Evolutionary conservation across 2,329 filamentous ascomycete species (phyloP).

Genomic region (Arthrocladium fulminans): DNA sequence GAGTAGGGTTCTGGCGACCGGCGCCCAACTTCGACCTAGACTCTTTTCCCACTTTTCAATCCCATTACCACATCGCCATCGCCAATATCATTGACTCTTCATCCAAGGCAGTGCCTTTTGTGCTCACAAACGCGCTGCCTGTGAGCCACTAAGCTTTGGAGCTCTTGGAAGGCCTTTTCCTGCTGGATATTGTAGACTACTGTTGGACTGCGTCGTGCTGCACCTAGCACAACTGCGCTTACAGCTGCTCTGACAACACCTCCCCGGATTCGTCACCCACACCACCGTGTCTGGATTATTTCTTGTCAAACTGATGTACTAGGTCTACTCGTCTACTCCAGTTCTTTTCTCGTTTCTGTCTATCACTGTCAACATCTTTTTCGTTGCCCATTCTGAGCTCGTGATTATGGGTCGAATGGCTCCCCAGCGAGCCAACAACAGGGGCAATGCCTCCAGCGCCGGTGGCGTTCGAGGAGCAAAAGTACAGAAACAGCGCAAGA

Average conservation of each 20-base stretch:
- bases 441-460: neutral
- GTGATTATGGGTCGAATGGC: slow-evolving; percentile 5
- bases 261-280: neutral
- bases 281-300: slow-evolving; percentile 1
- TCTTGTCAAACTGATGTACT: slow-evolving; percentile 6
- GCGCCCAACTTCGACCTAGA: neutral
- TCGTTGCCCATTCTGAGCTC: neutral
- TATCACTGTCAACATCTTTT: slow-evolving; percentile 1
- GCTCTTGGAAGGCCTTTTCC: neutral
- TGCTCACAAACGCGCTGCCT: neutral
- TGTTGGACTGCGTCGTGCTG: slow-evolving; percentile 7
- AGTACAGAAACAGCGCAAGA: slow-evolving; percentile 28
- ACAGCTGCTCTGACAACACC: slow-evolving; percentile 3
- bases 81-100: neutral
- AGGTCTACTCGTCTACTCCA: slow-evolving; percentile 3
- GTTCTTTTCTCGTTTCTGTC: slow-evolving; percentile 6
- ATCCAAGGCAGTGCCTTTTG: neutral
- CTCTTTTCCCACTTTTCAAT: neutral
- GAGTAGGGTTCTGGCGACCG: neutral
- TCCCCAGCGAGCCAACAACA: slow-evolving; percentile 6
- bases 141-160: neutral
- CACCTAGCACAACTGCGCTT: slow-evolving; percentile 5
- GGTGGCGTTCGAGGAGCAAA: slow-evolving; percentile 10
- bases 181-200: slow-evolving; percentile 4
- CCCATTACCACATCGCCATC: neutral